Base-by-base conservation (phyloP, 2,329 filamentous ascomycete genomes). In the Trichophyton simii region DNA sequence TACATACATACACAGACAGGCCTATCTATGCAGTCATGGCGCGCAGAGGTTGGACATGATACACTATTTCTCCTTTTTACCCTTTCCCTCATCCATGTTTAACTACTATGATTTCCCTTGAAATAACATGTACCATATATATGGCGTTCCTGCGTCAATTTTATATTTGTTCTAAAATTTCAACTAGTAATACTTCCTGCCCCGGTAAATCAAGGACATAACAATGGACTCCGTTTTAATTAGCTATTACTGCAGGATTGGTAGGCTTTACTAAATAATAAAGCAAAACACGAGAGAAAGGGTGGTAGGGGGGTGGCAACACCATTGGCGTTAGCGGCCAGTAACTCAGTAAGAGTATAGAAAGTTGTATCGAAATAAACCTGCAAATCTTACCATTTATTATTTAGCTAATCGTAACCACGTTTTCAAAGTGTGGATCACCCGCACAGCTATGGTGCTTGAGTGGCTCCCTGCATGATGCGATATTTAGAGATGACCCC, bases 71-170 rank as follows among this genome's bases (percentile, higher is more conserved):
- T 58, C 38, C 55, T 22, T 58, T 58, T 58, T 41, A 38, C 34
- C 34, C 34, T 8, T 38, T 38, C 11, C 34, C 8, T 20, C 55
- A 38, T 13, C 38, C 55, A 38, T 58, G 55, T 58, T 57, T 60
- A 61, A 67, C 62, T 67, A 63, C 62, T 67, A 63, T 65, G 61
- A 67, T 67, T 61, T 64, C 65, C 57, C 64, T 61, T 66, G 63
- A 61, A 66, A 60, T 60, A 62, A 63, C 65, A 46, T 66, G 67
- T 68, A 68, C 62, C 57, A 60, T 64, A 60, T 60, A 60, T 55
- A 60, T 57, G 62, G 62, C 62, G 62, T 64, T 64, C 7, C 31
- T 31, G 42, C 34, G 38, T 63, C 55, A 58, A 41, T 58, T 57
- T 11, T 42, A 41, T 42, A 58, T 18, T 57, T 44, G 7, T 44